Percentiles rank a stretch among this genome's conserved stretches.
Conservation (phyloP, 495 filamentous ascomycete species). For the Talaromyces liani region DNA sequence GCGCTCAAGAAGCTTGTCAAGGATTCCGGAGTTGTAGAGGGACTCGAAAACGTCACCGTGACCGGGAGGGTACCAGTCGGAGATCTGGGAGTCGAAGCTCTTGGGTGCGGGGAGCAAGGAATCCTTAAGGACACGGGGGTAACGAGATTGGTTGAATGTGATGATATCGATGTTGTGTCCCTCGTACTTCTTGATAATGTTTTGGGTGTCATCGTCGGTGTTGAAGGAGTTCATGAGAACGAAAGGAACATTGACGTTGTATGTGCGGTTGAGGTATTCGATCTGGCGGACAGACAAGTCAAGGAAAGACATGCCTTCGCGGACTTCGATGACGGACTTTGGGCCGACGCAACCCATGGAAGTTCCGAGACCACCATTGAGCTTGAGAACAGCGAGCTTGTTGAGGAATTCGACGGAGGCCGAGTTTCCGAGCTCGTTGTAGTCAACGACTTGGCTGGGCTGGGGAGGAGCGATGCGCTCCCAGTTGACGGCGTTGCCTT, state of each 20-base stretch:
- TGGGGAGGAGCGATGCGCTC: slow-evolving; percentile 90
- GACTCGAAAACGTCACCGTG: slow-evolving; percentile 99
- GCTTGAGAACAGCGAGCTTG: slow-evolving; percentile 97
- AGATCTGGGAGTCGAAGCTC: slow-evolving; percentile 75
- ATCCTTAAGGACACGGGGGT: slow-evolving; percentile 96
- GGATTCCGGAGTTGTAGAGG: slow-evolving; percentile 96
- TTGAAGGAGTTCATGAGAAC: slow-evolving; percentile 99
- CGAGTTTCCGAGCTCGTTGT: slow-evolving; percentile 74
- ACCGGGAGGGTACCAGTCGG: slow-evolving; percentile 98
- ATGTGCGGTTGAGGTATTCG: slow-evolving; percentile 97
- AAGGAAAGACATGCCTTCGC: slow-evolving; percentile 99
- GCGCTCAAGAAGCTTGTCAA: slow-evolving; percentile 89
- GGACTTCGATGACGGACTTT: slow-evolving; percentile 99
- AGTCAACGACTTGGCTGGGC: slow-evolving; percentile 86
- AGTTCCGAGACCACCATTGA: slow-evolving; percentile 98
- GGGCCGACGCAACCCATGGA: slow-evolving; percentile 99
- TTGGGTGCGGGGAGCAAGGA: slow-evolving; percentile 95
- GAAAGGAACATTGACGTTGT: slow-evolving; percentile 95
- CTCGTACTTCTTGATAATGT: slow-evolving; percentile 99
- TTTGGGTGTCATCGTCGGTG: slow-evolving; percentile 94
- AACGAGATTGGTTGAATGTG: slow-evolving; percentile 99
- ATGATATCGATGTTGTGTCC: slow-evolving; percentile 99
- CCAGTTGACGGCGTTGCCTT: slow-evolving; percentile 93
- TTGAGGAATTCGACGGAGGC: slow-evolving; percentile 88
- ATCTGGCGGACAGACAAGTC: slow-evolving; percentile 98